Conservation (phyloP, 1,284 basidiomycete species). For the Austroboletus novae-zelandiae region DNA sequence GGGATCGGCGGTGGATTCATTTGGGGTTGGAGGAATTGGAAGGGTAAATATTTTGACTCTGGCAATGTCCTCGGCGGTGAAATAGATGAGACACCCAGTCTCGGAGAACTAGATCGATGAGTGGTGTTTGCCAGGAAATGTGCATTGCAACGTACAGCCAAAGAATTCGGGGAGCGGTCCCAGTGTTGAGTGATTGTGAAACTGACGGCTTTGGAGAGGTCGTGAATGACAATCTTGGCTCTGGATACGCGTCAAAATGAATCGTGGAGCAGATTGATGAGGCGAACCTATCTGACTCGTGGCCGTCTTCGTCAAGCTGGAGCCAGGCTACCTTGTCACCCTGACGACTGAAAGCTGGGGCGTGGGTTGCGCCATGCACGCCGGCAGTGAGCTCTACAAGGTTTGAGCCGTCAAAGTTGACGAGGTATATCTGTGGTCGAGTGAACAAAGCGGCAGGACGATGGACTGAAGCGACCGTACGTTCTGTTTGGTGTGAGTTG, state of each 20-base stretch:
- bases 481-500: slow-evolving; percentile 80
- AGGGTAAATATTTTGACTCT: slow-evolving; percentile 71
- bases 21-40: slow-evolving; percentile 61
- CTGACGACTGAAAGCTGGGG: slow-evolving; percentile 62
- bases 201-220: slow-evolving; percentile 61
- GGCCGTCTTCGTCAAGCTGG: slow-evolving; percentile 82
- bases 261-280: not conserved
- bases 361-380: slow-evolving; percentile 76
- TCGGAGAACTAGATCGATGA: slow-evolving; percentile 58
- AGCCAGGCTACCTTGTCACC: slow-evolving; percentile 82
- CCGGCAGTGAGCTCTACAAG: slow-evolving; percentile 76
- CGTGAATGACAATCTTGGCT: slow-evolving; percentile 76
- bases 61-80: slow-evolving; percentile 75
- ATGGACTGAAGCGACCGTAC: slow-evolving; percentile 34
- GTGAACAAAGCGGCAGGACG: slow-evolving; percentile 7
- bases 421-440: slow-evolving; percentile 58
- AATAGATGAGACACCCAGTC: slow-evolving; percentile 67
- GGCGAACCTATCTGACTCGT: slow-evolving; percentile 74
- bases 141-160: slow-evolving; percentile 17
- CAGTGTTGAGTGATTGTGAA: slow-evolving; percentile 75
- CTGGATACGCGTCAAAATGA: slow-evolving; percentile 33
- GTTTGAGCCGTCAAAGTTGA: slow-evolving; percentile 46
- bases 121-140: too few species aligned
- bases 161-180: slow-evolving; percentile 71
- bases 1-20: slow-evolving; percentile 48